Conservation (phyloP, 1,284 basidiomycete species). For the Rhodotorula mucilaginosa region DNA sequence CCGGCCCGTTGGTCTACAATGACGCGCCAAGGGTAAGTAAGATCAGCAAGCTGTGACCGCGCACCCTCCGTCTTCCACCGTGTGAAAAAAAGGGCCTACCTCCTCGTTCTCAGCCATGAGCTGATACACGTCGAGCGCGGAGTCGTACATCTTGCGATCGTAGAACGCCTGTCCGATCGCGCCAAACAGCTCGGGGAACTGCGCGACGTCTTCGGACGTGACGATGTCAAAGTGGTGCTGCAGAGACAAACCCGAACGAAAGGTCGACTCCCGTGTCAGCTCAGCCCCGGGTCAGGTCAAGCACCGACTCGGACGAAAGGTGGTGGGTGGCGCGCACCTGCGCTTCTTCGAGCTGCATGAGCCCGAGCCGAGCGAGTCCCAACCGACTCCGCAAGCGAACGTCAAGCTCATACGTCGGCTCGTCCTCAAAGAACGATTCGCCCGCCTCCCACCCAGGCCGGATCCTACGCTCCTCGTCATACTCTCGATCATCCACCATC, state of each 20-base stretch:
- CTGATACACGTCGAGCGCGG: slow-evolving; percentile 75
- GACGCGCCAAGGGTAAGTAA: too few relatives aligned
- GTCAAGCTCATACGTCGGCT: slow-evolving; percentile 63
- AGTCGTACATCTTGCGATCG: slow-evolving; percentile 66
- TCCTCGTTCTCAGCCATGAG: slow-evolving; percentile 67
- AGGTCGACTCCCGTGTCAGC: not conserved
- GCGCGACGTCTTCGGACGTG: slow-evolving; percentile 61
- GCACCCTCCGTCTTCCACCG: not conserved
- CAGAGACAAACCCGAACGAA: not conserved
- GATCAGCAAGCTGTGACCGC: too few relatives aligned
- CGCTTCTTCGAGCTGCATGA: slow-evolving; percentile 76
- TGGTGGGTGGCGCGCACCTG: slow-evolving; percentile 57
- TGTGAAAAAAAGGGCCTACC: slow-evolving; percentile 50
- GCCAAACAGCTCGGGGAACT: slow-evolving; percentile 72
- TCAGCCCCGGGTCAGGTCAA: too few relatives aligned
- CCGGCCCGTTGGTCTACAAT: slow-evolving; percentile 40
- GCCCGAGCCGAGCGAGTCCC: slow-evolving; percentile 76
- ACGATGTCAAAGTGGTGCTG: slow-evolving; percentile 75
- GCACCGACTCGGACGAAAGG: too few relatives aligned
- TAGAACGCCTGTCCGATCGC: slow-evolving; percentile 84
- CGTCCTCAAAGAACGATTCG: slow-evolving; percentile 47
- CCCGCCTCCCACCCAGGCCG: slow-evolving; percentile 46
- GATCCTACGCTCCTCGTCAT: slow-evolving; percentile 57
- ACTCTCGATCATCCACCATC: slow-evolving; percentile 83
- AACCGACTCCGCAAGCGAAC: slow-evolving; percentile 80